Base-by-base conservation (phyloP, 1,139 yeast species). In the Kodamaea arcana region DNA sequence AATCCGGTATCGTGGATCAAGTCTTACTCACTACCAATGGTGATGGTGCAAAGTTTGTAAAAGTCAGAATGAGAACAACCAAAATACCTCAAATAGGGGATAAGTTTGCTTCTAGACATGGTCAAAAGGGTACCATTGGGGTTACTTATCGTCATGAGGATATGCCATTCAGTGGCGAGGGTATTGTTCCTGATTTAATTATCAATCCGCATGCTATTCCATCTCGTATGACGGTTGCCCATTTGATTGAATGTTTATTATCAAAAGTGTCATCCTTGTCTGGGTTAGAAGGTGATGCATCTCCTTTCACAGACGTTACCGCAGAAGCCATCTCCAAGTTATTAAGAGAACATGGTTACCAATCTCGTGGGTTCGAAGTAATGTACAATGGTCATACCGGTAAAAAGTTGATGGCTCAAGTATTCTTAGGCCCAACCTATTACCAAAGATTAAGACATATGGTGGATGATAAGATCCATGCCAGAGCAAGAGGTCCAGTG, bases 81-180 rank as follows among this genome's bases (percentile, higher is more conserved):
- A 92, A 92, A 65, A 75, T 90, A 35, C 99, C 99, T 10, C 99
- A 92, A 66, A 92, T 94, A 64, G 99, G 99, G 64, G 99, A 92
- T 66, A 92, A 92, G 65, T 92, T 92, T 65, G 97, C 98, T 4
- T 90, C 97, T 29, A 86, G 98, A 69, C 98, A 92, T 72, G 99
- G 99, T 62, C 99, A 94, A 66, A 92, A 92, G 70, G 99, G 99
- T 83, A 94, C 98, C 18, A 90, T 94, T 62, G 99, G 99, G 80
- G 94, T 92, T 43, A 92, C 98, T 1, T 94, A 92, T 59, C 80
- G 97, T 58, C 94, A 92, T 60, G 99, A 92, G 64, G 99, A 92
- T 61, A 92, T 92, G 97, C 99, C 98, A 22, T 92, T 94, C 60
- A 82, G 95, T n/a, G 73, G 86, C 3, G 94, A 92, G 62, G 99